These are phyloP conservation scores for Apiospora marii DNA, from an alignment of 2,329 filamentous ascomycete genomes.

Conservation along the genomic window DNA sequence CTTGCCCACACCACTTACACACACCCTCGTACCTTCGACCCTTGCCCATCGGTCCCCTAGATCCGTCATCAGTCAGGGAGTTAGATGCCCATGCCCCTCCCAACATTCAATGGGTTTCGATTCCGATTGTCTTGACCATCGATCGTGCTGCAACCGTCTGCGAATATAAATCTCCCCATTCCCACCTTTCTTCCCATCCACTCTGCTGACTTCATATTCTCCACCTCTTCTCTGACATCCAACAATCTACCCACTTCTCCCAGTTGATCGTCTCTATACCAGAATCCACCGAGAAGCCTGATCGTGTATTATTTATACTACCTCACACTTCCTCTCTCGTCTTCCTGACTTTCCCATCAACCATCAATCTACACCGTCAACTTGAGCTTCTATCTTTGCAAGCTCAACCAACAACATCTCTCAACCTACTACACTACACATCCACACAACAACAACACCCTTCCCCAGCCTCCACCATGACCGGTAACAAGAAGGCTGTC, in stretches of 20 bases:
- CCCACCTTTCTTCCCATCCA: constrained; percentile 9
- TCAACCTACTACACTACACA: neutral
- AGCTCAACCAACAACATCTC: neutral
- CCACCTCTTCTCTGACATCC: neutral
- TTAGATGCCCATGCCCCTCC: neutral
- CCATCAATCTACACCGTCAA: neutral
- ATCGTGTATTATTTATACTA: constrained; percentile 17
- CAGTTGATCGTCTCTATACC: constrained; percentile 1
- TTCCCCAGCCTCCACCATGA: neutral
- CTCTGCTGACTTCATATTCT: constrained; percentile 15
- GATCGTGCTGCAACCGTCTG: neutral
- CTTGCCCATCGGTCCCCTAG: constrained; percentile 4
- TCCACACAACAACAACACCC: neutral
- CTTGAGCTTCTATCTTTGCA: neutral
- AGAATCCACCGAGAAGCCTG: neutral
- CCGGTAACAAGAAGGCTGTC: constrained; percentile 57
- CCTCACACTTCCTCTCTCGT: constrained; percentile 4
- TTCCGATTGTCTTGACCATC: constrained; percentile 17
- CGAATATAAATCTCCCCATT: constrained; percentile 17
- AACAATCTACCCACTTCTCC: constrained; percentile 13
- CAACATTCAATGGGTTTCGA: constrained; percentile 7
- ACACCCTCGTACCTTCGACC: neutral
- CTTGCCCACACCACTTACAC: neutral
- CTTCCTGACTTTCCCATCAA: neutral
- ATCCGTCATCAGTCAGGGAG: constrained; percentile 13